These are phyloP conservation scores for Colletotrichum truncatum DNA, from an alignment of 2,329 filamentous ascomycete species.

Conservation along the genomic window DNA sequence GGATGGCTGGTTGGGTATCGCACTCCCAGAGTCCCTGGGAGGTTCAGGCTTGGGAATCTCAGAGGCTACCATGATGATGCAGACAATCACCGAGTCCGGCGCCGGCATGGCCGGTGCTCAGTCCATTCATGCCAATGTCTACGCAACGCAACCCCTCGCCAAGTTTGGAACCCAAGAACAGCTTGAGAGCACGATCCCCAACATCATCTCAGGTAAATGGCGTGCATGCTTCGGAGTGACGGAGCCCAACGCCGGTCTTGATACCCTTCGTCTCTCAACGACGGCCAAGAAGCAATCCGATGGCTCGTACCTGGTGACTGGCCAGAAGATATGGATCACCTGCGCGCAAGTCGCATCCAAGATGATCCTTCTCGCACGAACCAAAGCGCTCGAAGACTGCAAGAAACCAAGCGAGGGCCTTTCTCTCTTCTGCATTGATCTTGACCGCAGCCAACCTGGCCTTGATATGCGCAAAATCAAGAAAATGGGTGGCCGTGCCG, in stretches of 20 bases:
- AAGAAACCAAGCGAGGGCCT: constrained; percentile 78
- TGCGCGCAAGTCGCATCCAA: constrained; percentile 83
- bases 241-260: constrained; percentile 83
- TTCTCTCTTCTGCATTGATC: constrained; percentile 82
- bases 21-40: constrained; percentile 77
- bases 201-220: constrained; percentile 76
- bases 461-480: constrained; percentile 77
- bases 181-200: constrained; percentile 69
- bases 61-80: constrained; percentile 88
- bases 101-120: constrained; percentile 80
- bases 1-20: constrained; percentile 85
- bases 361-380: constrained; percentile 85
- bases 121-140: constrained; percentile 73
- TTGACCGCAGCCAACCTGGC: constrained; percentile 67
- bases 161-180: constrained; percentile 76
- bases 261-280: constrained; percentile 78
- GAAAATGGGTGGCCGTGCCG: constrained; percentile 86
- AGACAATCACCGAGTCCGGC: constrained; percentile 80
- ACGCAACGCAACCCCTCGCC: constrained; percentile 79
- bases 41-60: constrained; percentile 81
- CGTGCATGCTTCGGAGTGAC: constrained; percentile 85
- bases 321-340: constrained; percentile 92
- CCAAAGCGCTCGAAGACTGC: constrained; percentile 73
- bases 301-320: constrained; percentile 72
- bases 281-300: constrained; percentile 62